These are phyloP conservation scores for Porphyra umbilicalis DNA, from an alignment of 31 red algal species.

Conservation along the genomic window DNA sequence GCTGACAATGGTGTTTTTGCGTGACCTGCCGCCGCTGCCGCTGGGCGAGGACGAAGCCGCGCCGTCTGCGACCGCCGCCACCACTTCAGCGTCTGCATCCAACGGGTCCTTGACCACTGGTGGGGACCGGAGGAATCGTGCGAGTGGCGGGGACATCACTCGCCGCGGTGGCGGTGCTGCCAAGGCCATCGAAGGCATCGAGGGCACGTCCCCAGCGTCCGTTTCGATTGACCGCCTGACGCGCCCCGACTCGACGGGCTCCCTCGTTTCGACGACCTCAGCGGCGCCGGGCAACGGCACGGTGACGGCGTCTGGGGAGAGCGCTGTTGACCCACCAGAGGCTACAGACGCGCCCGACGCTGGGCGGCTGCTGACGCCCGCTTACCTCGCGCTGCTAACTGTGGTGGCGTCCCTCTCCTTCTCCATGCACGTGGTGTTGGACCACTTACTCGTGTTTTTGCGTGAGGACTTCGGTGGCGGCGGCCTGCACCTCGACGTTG, in stretches of 20 bases:
- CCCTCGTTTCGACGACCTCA: not conserved
- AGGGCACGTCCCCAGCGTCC: not conserved
- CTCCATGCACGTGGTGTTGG: conserved; percentile 53
- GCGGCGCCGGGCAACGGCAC: not conserved
- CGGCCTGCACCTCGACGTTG: conserved; percentile 25
- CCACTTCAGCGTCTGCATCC: too few relatives aligned
- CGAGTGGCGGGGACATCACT: not conserved
- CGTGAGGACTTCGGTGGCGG: conserved; percentile 32
- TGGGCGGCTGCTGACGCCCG: conserved; percentile 7
- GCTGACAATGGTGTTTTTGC: conserved; percentile 20
- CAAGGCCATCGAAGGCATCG: not conserved
- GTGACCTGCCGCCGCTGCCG: not conserved
- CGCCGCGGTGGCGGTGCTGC: not conserved
- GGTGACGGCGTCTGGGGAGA: too few relatives aligned
- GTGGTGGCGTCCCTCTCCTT: conserved; percentile 53
- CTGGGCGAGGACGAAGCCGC: not conserved
- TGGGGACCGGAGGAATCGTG: not conserved
- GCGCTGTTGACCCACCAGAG: too few relatives aligned
- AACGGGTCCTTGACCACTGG: too few relatives aligned
- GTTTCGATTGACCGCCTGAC: not conserved
- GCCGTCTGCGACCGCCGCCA: not conserved
- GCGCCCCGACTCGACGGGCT: not conserved
- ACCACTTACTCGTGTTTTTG: conserved; percentile 55
- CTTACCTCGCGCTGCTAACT: conserved; percentile 20
- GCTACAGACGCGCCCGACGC: too few relatives aligned